These are phyloP conservation scores for Exophiala sp. DNA, from an alignment of 2,329 filamentous ascomycete species.

Conservation along the genomic window DNA sequence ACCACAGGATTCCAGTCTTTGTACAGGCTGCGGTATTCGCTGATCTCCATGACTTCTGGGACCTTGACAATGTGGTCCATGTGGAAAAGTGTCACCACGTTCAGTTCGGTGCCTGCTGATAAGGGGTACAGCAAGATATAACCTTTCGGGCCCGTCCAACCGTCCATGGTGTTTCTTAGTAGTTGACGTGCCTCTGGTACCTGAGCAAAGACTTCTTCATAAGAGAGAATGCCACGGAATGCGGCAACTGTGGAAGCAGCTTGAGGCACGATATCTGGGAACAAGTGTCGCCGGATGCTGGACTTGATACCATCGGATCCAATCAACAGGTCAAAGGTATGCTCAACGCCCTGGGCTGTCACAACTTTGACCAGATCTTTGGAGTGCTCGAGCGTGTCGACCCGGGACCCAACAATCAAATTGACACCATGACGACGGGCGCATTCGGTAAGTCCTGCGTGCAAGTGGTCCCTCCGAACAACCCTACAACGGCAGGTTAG, in stretches of 20 bases:
- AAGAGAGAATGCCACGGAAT: constrained; percentile 44
- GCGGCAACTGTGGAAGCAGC: constrained; percentile 41
- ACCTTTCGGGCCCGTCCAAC: constrained; percentile 23
- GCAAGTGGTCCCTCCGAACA: constrained; percentile 46
- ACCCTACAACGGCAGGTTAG: constrained; percentile 28
- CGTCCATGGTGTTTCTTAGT: constrained; percentile 24
- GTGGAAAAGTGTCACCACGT: constrained; percentile 24
- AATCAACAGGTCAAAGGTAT: constrained; percentile 36
- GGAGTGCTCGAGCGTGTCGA: constrained; percentile 32
- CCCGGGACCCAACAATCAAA: constrained; percentile 37
- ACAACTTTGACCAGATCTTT: constrained; percentile 16
- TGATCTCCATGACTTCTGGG: constrained; percentile 19
- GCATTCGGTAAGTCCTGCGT: constrained; percentile 40
- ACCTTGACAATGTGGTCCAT: constrained; percentile 21
- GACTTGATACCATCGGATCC: constrained; percentile 42
- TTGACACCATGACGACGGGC: constrained; percentile 37
- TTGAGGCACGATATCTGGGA: constrained; percentile 40
- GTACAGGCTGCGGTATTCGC: constrained; percentile 19
- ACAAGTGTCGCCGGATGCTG: constrained; percentile 36
- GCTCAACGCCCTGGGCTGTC: constrained; percentile 27
- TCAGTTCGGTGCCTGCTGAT: constrained; percentile 23
- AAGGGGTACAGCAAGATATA: constrained; percentile 27
- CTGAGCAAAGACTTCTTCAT: constrained; percentile 35
- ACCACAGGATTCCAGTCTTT: constrained; percentile 19
- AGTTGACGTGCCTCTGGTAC: constrained; percentile 22